These are phyloP conservation scores for Stereum hirsutum DNA, from an alignment of 1,284 basidiomycete genomes.

Conservation along the genomic window DNA sequence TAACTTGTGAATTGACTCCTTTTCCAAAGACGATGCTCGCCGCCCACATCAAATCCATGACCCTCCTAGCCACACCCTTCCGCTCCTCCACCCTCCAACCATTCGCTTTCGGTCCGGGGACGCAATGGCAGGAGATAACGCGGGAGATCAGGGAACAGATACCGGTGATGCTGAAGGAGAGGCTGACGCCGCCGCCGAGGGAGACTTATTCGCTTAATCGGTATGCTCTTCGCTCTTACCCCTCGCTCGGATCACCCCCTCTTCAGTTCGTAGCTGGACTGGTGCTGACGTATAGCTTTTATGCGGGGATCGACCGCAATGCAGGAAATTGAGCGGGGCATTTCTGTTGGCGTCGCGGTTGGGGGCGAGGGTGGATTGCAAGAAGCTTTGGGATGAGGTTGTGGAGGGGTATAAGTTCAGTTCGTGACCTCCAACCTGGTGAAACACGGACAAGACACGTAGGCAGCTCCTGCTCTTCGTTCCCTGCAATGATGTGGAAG, in stretches of 20 bases:
- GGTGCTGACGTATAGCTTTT: not conserved
- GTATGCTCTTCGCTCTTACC: constrained; percentile 25
- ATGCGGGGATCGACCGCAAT: no score
- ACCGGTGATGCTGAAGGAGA: constrained; percentile 84
- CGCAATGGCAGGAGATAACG: constrained; percentile 64
- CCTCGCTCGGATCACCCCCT: not conserved
- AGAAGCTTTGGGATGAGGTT: constrained; percentile 65
- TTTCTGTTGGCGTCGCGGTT: constrained; percentile 88
- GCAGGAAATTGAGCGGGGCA: constrained; percentile 86
- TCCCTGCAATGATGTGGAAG: no score
- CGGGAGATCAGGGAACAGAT: constrained; percentile 72
- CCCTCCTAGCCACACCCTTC: constrained; percentile 78
- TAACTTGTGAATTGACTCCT: not conserved
- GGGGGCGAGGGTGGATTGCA: constrained; percentile 70
- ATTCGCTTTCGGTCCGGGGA: constrained; percentile 60
- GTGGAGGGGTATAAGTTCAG: constrained; percentile 19
- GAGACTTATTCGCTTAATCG: constrained; percentile 95
- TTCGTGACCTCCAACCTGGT: not conserved
- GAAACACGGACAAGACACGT: no score
- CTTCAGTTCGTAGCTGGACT: not conserved
- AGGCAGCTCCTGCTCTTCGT: no score
- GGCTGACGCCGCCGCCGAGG: constrained; percentile 86
- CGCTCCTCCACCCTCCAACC: constrained; percentile 52
- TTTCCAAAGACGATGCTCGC: constrained; percentile 82
- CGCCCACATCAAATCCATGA: constrained; percentile 84